Evolutionary conservation across 257 asterid genomes (phyloP).

Genomic region (Thymus quinquecostatus): DNA sequence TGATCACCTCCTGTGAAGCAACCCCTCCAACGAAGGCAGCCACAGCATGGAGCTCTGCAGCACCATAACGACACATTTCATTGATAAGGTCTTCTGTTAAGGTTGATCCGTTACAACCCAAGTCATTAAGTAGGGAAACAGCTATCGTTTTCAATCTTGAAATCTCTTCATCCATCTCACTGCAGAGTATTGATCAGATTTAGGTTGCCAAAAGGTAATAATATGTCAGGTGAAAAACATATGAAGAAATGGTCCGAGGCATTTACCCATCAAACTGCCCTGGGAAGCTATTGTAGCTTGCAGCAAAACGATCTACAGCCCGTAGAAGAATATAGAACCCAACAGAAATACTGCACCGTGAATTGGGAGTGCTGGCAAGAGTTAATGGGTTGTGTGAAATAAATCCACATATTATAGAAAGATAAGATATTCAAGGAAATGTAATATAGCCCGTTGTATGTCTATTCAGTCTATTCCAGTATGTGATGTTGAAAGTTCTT

Average conservation of each 20-base stretch:
- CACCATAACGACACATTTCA: constrained; percentile 97
- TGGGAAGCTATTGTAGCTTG: constrained; percentile 80
- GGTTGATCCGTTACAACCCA: constrained; percentile 81
- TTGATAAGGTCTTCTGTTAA: constrained; percentile 86
- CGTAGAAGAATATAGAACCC: constrained; percentile 92
- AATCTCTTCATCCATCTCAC: constrained; percentile 95
- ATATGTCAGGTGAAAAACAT: neutral
- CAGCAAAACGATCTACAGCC: constrained; percentile 89
- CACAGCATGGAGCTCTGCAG: constrained; percentile 92
- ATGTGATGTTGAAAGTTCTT: neutral
- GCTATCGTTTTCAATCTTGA: constrained; percentile 89
- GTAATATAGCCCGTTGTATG: neutral
- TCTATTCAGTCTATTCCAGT: neutral
- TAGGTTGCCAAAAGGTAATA: constrained; percentile 11
- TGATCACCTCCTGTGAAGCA: constrained; percentile 96
- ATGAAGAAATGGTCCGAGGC: constrained; percentile 10
- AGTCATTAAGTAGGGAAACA: constrained; percentile 66
- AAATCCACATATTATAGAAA: constrained; percentile 22
- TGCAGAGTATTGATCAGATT: constrained; percentile 37
- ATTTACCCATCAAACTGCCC: constrained; percentile 94
- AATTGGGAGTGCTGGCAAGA: constrained; percentile 26
- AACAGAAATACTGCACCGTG: constrained; percentile 64
- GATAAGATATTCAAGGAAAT: constrained; percentile 2
- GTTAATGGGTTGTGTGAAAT: constrained; percentile 27
- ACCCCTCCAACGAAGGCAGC: constrained; percentile 94